Evolutionary conservation across 2,329 filamentous ascomycete species (phyloP), one percentile per base, ranked within the genome.

Genomic region (Aspergillus thermomutatus): DNA sequence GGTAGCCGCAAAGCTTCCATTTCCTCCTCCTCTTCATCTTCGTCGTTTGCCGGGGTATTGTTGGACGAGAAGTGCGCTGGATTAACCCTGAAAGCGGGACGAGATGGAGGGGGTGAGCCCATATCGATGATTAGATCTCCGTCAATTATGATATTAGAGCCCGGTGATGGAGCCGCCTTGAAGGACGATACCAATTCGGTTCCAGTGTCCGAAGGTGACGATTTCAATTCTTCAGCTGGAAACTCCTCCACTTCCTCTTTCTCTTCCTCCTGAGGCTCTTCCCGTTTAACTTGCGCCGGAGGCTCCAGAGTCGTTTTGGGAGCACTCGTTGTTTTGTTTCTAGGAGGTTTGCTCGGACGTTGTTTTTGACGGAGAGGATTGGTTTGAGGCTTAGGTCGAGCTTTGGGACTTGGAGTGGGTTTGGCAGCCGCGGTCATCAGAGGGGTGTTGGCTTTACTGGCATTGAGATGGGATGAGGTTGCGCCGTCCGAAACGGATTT

Each of bases 111-210:
- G 25, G 77, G 77, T 34, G 77, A 79, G 25, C 77, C 77, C 75
- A 79, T 76, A 53, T 79, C 77, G 53, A 79, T 79, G 47, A 79
- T 78, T n/a, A 79, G 63, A 57, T 76, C 75, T 19, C 75, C 76
- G 17, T 79, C 75, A 48, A 78, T 71, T 50, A 79, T 77, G 50
- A 79, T 78, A 56, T 79, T 77, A n/a, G 68, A 72, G 37, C 64
- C 66, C 2, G 75, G 70, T 14, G 74, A 75, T 41, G 71, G 65
- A 23, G 64, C 63, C 10, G 69, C 61, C 51, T 69, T 72, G 45
- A 70, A 67, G 8, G 72, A 69, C 11, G 69, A 70, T 34, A 62
- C 55, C 2, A 60, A 62, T 17, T 65, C 67, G 4, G 66, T 65
- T 27, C 69, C 73, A 31, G 67, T 66, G 51, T 75, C 73, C 23